Evolutionary conservation across 371 early-diverging fungal species (phyloP).

Genomic region (Phascolomyces articulosus): DNA sequence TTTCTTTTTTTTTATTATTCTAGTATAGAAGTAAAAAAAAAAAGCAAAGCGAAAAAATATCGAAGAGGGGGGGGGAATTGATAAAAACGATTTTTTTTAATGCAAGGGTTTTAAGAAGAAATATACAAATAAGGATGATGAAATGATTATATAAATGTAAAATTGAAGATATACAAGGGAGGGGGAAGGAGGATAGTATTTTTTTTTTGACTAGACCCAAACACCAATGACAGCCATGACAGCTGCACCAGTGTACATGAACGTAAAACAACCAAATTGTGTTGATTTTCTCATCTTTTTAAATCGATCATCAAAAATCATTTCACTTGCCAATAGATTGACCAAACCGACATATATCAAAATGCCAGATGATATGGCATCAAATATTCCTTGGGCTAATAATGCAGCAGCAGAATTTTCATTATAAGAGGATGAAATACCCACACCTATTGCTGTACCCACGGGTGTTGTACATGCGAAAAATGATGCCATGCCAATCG

Average conservation of each 20-base stretch:
- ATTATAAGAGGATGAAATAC: slow-evolving; percentile 60
- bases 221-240: slow-evolving; percentile 73
- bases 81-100: no score
- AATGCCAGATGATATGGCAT: slow-evolving; percentile 69
- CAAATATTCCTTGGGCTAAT: slow-evolving; percentile 15
- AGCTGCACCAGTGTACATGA: slow-evolving; percentile 66
- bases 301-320: slow-evolving; percentile 61
- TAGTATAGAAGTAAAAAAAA: background rate
- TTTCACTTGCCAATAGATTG: slow-evolving; percentile 74
- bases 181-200: no score
- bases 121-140: background rate
- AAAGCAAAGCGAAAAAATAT: background rate
- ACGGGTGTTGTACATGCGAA: slow-evolving; percentile 72
- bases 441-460: slow-evolving; percentile 80
- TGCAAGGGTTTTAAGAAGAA: background rate
- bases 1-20: no score
- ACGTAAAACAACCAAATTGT: slow-evolving; percentile 53
- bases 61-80: background rate
- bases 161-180: background rate
- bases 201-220: slow-evolving; percentile 53
- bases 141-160: background rate
- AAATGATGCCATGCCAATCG: slow-evolving; percentile 40
- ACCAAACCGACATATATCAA: slow-evolving; percentile 78
- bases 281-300: slow-evolving; percentile 31
- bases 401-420: slow-evolving; percentile 48